Evolutionary conservation across 192 early-diverging fungal genomes (phyloP).

Genomic region (Mortierella claussenii): DNA sequence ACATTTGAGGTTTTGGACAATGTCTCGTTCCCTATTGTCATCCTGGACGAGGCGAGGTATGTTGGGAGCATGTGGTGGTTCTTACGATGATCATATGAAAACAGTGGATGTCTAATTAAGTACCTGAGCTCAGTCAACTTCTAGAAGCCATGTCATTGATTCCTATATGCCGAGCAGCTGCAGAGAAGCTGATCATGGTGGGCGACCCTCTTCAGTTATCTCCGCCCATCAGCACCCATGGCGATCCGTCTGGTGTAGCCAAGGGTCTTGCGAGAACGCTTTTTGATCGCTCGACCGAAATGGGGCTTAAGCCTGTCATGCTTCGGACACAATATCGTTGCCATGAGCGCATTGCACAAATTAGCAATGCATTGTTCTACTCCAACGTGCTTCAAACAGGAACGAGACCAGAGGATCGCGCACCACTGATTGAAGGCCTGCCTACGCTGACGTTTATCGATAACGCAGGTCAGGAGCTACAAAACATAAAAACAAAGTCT

Average conservation of each 20-base stretch:
- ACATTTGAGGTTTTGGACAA: slow-evolving; percentile 75
- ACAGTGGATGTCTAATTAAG: background rate
- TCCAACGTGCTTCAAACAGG: slow-evolving; percentile 61
- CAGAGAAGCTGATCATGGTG: slow-evolving; percentile 75
- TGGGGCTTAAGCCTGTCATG: slow-evolving; percentile 64
- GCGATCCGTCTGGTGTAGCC: slow-evolving; percentile 45
- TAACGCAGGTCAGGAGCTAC: slow-evolving; percentile 61
- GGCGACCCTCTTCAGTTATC: slow-evolving; percentile 92
- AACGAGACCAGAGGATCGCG: slow-evolving; percentile 25
- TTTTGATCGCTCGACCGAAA: slow-evolving; percentile 78
- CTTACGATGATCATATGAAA: background rate
- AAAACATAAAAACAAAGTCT: slow-evolving; percentile 58
- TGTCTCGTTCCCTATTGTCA: slow-evolving; percentile 69
- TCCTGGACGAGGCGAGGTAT: slow-evolving; percentile 85
- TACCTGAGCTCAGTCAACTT: slow-evolving; percentile 64
- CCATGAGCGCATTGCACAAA: slow-evolving; percentile 68
- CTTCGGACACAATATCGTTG: slow-evolving; percentile 82
- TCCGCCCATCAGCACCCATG: slow-evolving; percentile 76
- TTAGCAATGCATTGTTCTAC: slow-evolving; percentile 77
- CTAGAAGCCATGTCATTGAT: slow-evolving; percentile 91
- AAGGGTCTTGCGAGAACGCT: slow-evolving; percentile 84
- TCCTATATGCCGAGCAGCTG: slow-evolving; percentile 72
- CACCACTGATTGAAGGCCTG: slow-evolving; percentile 59
- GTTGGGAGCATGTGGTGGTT: background rate
- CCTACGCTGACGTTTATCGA: slow-evolving; percentile 70